phyloP scores from a whole-genome alignment of 805 yeast species.

The Suhomyces faveliae region DNA sequence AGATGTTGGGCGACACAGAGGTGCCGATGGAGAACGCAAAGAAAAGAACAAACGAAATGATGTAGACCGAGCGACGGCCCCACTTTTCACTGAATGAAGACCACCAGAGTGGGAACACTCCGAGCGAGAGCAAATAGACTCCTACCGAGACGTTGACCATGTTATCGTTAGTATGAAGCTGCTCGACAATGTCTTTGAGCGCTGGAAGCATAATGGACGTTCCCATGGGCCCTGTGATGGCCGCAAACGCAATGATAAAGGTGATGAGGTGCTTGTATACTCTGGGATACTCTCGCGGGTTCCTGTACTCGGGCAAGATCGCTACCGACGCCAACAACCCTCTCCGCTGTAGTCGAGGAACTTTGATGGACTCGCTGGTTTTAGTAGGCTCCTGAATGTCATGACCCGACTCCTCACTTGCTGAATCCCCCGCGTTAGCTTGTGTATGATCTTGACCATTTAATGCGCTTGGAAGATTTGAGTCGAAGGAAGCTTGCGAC shows the following conservation, averaged over 20 bases:
- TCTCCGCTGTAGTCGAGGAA: conserved; percentile 46
- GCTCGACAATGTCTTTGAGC: conserved; percentile 53
- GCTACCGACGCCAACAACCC: conserved; percentile 56
- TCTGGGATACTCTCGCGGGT: conserved; percentile 63
- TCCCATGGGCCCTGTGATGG: conserved; percentile 86
- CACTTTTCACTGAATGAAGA: conserved; percentile 70
- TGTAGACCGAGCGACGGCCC: conserved; percentile 74
- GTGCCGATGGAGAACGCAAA: conserved; percentile 70
- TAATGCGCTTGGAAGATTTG: neutral
- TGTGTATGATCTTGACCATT: neutral
- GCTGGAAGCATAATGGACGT: conserved; percentile 83
- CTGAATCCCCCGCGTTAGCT: too few species aligned
- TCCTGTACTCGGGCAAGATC: conserved; percentile 67
- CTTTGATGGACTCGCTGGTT: conserved; percentile 11
- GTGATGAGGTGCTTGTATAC: conserved; percentile 54
- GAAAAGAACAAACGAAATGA: conserved; percentile 63
- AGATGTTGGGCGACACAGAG: conserved; percentile 60
- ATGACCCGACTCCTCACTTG: too few species aligned
- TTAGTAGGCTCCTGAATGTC: neutral
- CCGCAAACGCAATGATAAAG: conserved; percentile 66
- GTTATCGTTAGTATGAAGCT: conserved; percentile 54
- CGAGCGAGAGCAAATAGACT: conserved; percentile 67
- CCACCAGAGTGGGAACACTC: conserved; percentile 89
- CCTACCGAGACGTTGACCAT: conserved; percentile 80
- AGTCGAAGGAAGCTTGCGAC: neutral